phyloP scores from a whole-genome alignment of 2,329 filamentous ascomycete genomes.

The Chrysoporthe deuterocubensis region DNA sequence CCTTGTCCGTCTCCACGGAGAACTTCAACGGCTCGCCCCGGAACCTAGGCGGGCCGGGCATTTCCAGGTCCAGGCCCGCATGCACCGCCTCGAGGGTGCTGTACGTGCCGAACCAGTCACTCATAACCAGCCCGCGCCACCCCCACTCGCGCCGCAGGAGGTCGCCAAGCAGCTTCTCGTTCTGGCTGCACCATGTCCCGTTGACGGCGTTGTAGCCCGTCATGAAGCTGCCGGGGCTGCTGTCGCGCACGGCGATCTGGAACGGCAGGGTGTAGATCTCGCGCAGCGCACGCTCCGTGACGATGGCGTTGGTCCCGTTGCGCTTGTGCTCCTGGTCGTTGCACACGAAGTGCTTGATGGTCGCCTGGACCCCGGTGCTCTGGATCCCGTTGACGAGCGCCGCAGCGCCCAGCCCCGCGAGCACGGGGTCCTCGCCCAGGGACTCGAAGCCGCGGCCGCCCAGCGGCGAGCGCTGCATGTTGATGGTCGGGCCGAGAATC shows the following conservation, averaged over 20 bases:
- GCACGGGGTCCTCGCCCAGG: conserved; percentile 60
- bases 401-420: conserved; percentile 58
- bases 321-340: conserved; percentile 65
- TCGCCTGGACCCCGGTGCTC: conserved; percentile 58
- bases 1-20: conserved; percentile 59
- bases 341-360: conserved; percentile 65
- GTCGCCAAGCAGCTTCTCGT: conserved; percentile 51
- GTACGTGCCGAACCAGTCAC: conserved; percentile 64
- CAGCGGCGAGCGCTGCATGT: conserved; percentile 64
- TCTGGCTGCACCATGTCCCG: conserved; percentile 60
- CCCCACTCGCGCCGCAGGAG: conserved; percentile 62
- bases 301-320: conserved; percentile 57
- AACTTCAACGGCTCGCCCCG: conserved; percentile 57
- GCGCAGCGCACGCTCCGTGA: conserved; percentile 59
- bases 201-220: conserved; percentile 64
- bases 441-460: conserved; percentile 65
- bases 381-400: conserved; percentile 60
- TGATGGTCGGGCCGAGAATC: conserved; percentile 65
- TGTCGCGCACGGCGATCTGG: conserved; percentile 58
- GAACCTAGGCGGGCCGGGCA: conserved; percentile 60
- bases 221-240: conserved; percentile 59
- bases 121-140: conserved; percentile 62
- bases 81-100: conserved; percentile 54
- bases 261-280: conserved; percentile 64
- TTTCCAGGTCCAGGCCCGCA: conserved; percentile 62